Evolutionary conservation across 345 rosid species (phyloP), one percentile per base, ranked within the genome.

Genomic region (Boechera stricta): DNA sequence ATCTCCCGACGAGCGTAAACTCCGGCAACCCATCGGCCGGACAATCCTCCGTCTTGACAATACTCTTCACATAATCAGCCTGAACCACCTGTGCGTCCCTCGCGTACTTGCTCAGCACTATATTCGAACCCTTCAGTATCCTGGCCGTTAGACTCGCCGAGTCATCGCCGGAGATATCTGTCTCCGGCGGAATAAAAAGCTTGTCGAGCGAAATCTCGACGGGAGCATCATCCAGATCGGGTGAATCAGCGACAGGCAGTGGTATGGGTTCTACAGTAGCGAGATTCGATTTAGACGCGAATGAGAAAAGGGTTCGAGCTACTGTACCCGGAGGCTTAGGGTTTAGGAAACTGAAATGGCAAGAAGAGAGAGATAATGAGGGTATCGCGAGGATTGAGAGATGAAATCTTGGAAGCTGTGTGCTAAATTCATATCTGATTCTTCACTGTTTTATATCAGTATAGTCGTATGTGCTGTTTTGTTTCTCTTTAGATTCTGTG

Each of bases 1-100:
- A 94, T 80, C 98, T 83, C 48, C 98, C 98, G 2, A 94, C 97
- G 31, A 94, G 97, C 41, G 95, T 97, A 64, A 94, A 86, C 83
- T 92, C 98, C 35, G 98, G 98, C 68, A 87, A 76, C 2, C 91
- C 97, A 81, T 92, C 95, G 52, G 85, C 77, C 60, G 98, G 98
- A 53, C 97, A 94, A 79, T 85, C 95, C 81, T 92, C 97, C 15
- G 91, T 88, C 71, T 58, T 76, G 6, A 92, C 97, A 78, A 97
- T 90, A 48, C 98, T 94, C 87, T 92, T 91, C 61, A 94, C 91
- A 32, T 86, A 94, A 57, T 94, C 98, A 7, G 97, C 92, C 76
- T 89, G 90, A 66, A 26, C 83, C 48, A 94, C 86, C 84, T 89
- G 91, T 8, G 97, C 87, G 54, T 89, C 97, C 66, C 89, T 84